Evolutionary conservation across 345 rosid species (phyloP).

Genomic region (Populus alba): DNA sequence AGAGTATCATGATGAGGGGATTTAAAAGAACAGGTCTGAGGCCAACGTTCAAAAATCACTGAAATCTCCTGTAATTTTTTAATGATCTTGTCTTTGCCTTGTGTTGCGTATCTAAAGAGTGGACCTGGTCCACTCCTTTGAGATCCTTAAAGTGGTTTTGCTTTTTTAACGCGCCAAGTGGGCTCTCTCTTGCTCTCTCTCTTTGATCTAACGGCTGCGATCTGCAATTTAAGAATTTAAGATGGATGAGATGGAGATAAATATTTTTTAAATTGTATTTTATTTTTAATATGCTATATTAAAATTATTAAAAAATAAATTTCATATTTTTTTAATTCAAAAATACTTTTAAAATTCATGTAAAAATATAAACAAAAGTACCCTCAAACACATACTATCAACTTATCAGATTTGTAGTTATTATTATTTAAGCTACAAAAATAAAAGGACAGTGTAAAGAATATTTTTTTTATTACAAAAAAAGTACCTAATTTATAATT

Average conservation of each 20-base stretch:
- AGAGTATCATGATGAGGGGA: neutral
- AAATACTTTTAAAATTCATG: too few relatives aligned
- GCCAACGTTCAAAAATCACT: constrained; percentile 13
- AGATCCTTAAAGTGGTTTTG: neutral
- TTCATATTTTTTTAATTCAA: too few relatives aligned
- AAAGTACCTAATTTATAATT: too few relatives aligned
- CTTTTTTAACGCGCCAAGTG: constrained; percentile 6
- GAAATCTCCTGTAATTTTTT: neutral
- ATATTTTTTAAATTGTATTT: too few relatives aligned
- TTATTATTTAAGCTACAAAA: too few relatives aligned
- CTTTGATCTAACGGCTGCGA: constrained; percentile 5
- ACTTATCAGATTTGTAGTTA: too few relatives aligned
- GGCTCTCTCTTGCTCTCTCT: neutral
- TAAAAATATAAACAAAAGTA: too few relatives aligned
- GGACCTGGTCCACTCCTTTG: neutral
- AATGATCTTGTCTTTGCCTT: neutral
- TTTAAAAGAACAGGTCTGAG: neutral
- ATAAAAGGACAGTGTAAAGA: too few relatives aligned
- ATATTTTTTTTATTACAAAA: too few relatives aligned
- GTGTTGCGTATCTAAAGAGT: neutral
- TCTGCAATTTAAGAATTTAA: neutral
- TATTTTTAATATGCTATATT: neutral
- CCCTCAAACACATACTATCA: too few relatives aligned
- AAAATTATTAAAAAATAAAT: too few relatives aligned
- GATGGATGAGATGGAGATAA: too few relatives aligned